These are phyloP conservation scores for Selenicereus undatus DNA, from an alignment of 148 eudicot genomes.

Conservation along the genomic window DNA sequence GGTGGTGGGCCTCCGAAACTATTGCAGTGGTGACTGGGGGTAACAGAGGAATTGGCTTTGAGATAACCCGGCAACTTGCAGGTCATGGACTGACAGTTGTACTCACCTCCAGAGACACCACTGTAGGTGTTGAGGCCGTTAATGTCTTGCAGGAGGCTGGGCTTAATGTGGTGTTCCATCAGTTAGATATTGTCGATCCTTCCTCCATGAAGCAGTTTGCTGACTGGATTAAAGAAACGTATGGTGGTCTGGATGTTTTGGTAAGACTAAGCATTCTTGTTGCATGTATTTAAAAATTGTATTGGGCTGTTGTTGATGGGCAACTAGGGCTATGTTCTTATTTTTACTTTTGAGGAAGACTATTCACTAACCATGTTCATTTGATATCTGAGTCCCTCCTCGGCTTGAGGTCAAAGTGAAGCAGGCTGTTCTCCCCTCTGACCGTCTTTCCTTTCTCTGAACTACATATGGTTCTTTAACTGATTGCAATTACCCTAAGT, in stretches of 20 bases:
- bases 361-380: background rate
- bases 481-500: background rate
- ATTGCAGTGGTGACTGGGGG: constrained; percentile 92
- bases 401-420: background rate
- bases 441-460: background rate
- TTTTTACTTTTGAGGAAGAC: background rate
- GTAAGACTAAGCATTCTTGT: constrained; percentile 31
- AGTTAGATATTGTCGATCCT: constrained; percentile 69
- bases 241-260: constrained; percentile 82
- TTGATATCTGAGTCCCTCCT: background rate
- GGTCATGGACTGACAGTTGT: constrained; percentile 75
- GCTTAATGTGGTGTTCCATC: constrained; percentile 68
- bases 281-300: background rate
- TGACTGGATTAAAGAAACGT: constrained; percentile 55
- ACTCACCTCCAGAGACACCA: constrained; percentile 68
- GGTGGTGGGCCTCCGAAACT: constrained; percentile 89
- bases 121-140: constrained; percentile 77
- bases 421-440: background rate
- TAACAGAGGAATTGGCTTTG: constrained; percentile 95
- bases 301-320: background rate
- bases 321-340: background rate
- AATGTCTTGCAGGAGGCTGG: constrained; percentile 80
- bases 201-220: constrained; percentile 51
- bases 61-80: constrained; percentile 79
- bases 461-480: background rate